Evolutionary conservation across 352 stramenopile genomes (phyloP).

Genomic region (Globisporangium emineosum): DNA sequence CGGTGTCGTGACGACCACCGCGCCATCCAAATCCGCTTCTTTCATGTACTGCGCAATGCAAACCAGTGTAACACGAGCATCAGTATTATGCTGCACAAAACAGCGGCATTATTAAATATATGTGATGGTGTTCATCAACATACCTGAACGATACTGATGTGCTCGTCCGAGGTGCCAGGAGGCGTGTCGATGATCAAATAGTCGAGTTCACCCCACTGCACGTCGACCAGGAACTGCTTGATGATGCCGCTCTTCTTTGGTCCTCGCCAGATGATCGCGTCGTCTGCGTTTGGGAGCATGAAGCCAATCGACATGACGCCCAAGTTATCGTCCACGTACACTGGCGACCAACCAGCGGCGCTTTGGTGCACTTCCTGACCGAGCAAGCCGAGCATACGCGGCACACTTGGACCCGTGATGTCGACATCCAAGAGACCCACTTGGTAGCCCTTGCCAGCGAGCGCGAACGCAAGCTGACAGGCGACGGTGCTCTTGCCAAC

Average conservation of each 20-base stretch:
- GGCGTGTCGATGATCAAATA: constrained; percentile 99
- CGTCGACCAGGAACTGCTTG: constrained; percentile 99
- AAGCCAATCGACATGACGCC: constrained; percentile 99
- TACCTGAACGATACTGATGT: constrained; percentile 99
- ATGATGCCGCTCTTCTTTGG: constrained; percentile 99
- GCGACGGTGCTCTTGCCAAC: constrained; percentile 99
- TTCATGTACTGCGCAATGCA: constrained; percentile 94
- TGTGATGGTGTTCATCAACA: neutral
- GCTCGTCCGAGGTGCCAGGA: constrained; percentile 99
- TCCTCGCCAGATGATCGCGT: constrained; percentile 99
- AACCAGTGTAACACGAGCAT: neutral
- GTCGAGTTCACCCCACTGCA: constrained; percentile 99
- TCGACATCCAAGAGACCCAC: constrained; percentile 99
- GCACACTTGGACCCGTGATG: constrained; percentile 98
- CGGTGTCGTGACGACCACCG: constrained; percentile 98
- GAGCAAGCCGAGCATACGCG: constrained; percentile 94
- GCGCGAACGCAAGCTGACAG: constrained; percentile 96
- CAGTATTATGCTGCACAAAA: neutral
- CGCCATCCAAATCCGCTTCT: constrained; percentile 92
- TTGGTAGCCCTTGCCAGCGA: constrained; percentile 93
- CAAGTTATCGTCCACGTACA: constrained; percentile 98
- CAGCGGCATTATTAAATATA: neutral
- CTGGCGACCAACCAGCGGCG: constrained; percentile 97
- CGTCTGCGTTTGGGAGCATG: constrained; percentile 96
- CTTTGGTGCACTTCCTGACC: constrained; percentile 97